Evolutionary conservation across 2,329 filamentous ascomycete species (phyloP).

Genomic region (Fusarium compactum): DNA sequence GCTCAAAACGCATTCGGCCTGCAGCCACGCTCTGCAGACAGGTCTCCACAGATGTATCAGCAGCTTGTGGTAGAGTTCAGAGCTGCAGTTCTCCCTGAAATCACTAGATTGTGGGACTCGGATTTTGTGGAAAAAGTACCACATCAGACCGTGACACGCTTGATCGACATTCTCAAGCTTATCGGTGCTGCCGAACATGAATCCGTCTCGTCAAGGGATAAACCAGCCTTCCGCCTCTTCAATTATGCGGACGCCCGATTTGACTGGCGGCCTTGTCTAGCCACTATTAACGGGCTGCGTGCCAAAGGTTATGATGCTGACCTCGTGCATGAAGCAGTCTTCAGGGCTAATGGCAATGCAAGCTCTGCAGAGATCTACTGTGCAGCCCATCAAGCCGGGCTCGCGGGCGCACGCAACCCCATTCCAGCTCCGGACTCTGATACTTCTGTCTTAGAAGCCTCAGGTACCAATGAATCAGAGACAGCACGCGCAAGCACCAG

Average conservation of each 20-base stretch:
- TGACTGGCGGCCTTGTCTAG: constrained; percentile 56
- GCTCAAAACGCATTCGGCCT: constrained; percentile 70
- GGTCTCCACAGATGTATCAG: constrained; percentile 62
- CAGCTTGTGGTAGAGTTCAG: constrained; percentile 91
- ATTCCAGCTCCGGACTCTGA: constrained; percentile 72
- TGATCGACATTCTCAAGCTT: constrained; percentile 85
- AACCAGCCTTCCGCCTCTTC: constrained; percentile 58
- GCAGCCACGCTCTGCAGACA: constrained; percentile 55
- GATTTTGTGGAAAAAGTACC: constrained; percentile 84
- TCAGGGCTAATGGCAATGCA: constrained; percentile 78
- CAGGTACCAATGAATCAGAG: constrained; percentile 40
- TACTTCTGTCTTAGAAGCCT: constrained; percentile 48
- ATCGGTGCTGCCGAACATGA: constrained; percentile 85
- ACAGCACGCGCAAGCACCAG: constrained; percentile 24
- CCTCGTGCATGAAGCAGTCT: constrained; percentile 82
- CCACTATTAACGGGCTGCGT: constrained; percentile 51
- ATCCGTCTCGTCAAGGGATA: constrained; percentile 71
- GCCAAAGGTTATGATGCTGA: constrained; percentile 61
- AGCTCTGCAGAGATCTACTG: constrained; percentile 79
- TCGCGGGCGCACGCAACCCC: constrained; percentile 72
- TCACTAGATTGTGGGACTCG: constrained; percentile 87
- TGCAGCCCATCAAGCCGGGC: constrained; percentile 67
- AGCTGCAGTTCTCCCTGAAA: constrained; percentile 79
- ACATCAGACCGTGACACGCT: constrained; percentile 78
- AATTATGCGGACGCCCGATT: constrained; percentile 60